phyloP scores from a whole-genome alignment of 495 filamentous ascomycete species.

The Letharia lupina region DNA sequence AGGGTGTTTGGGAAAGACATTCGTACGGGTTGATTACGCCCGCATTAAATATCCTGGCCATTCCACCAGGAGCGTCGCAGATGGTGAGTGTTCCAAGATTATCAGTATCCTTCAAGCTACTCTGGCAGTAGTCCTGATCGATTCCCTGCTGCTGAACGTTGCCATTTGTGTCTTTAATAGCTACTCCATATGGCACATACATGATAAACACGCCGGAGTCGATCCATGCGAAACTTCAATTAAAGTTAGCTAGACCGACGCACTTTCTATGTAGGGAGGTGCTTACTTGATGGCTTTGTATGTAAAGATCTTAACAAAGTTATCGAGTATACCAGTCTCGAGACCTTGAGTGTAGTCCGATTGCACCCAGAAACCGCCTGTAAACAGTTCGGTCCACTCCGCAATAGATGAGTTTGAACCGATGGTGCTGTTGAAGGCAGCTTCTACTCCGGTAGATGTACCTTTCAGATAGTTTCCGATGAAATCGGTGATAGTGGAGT shows the following conservation, averaged over 20 bases:
- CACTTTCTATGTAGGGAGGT: fast-evolving
- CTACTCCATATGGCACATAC: constrained; percentile 16
- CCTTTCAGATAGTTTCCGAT: constrained; percentile 13
- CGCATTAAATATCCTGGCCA: constrained; percentile 18
- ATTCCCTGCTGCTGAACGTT: constrained; percentile 5
- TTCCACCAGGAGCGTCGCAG: constrained; percentile 8
- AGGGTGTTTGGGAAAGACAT: background rate
- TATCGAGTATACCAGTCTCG: background rate
- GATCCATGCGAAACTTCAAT: constrained; percentile 11
- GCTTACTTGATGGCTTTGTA: constrained; percentile 17
- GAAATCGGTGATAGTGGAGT: constrained; percentile 5
- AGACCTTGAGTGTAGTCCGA: background rate
- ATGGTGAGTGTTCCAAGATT: background rate
- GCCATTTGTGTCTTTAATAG: constrained; percentile 9
- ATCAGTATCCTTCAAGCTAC: constrained; percentile 8
- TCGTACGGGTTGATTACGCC: background rate
- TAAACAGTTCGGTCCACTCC: constrained; percentile 2
- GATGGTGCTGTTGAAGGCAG: constrained; percentile 11
- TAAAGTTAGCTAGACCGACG: background rate
- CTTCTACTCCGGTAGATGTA: constrained; percentile 2
- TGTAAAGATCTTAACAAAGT: constrained; percentile 12
- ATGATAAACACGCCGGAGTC: constrained; percentile 16
- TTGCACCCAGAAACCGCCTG: background rate
- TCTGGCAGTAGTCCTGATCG: constrained; percentile 9
- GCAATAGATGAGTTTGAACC: constrained; percentile 6